Evolutionary conservation across 2,329 filamentous ascomycete genomes (phyloP), one percentile per base, ranked within the genome.

Genomic region (Aspergillus flavus): DNA sequence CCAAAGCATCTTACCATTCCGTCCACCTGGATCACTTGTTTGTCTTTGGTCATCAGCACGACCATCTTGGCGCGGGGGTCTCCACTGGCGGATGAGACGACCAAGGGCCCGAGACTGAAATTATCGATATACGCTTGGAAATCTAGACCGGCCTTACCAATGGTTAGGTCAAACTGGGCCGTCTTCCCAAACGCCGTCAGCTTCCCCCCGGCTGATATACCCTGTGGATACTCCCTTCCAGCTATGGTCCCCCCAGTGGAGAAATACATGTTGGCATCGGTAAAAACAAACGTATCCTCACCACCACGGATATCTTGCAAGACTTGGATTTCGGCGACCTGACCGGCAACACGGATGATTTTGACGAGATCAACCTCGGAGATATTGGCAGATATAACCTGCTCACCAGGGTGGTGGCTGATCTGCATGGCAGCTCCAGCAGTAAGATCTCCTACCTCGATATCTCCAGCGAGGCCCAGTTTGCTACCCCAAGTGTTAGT

Each of bases 111-210:
- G 39, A 41, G 39, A 41, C 39, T 41, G 39, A 41, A 41, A n/a
- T 41, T 41, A n/a, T 41, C 39, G 19, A 41, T 41, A 21, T 30
- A 1, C 52, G 16, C 28, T 41, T 41, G 39, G 39, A 41, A 41
- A 41, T 41, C 39, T 1, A 41, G 39, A n/a, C 39, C 39, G 0
- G 28, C 52, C n/a, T 23, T 23, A 16, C 30, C 52, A 6, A 55
- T 55, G 52, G 10, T 32, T 36, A 55, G 28, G 30, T 36, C 52
- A 19, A 55, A 55, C 19, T 55, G 30, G 19, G 52, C 52, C 52
- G 19, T 55, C 52, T 55, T 55, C 11, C 52, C 52, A 23, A 55
- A 55, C 36, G 52, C 52, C 28, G 52, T 55, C 28, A 55, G 30
- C 26, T 55, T 55, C 19, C 52, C 52, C 4, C 52, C 52, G 28